Evolutionary conservation across 1,284 basidiomycete genomes (phyloP).

Genomic region (Psilocybe mexicana): DNA sequence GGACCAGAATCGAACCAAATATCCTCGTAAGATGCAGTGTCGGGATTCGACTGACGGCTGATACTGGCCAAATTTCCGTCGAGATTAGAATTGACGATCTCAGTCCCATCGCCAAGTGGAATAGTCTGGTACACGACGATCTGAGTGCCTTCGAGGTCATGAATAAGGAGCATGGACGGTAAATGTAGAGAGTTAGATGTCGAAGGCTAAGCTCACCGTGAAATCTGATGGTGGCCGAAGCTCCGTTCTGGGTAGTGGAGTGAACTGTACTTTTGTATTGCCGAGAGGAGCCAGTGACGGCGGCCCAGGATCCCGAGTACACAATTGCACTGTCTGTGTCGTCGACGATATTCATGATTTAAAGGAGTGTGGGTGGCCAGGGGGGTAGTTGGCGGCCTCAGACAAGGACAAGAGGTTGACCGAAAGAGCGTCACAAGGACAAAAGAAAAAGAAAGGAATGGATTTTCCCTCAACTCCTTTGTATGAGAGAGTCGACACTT

Average conservation of each 20-base stretch:
- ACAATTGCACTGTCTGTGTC: neutral
- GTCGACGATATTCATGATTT: neutral
- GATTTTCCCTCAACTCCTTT: neutral
- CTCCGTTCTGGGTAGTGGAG: constrained; percentile 2
- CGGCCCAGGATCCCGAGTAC: neutral
- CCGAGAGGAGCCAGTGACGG: neutral
- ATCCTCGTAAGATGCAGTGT: constrained; percentile 8
- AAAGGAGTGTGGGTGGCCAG: constrained; percentile 4
- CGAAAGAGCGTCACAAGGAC: too few species aligned
- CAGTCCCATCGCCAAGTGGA: constrained; percentile 2
- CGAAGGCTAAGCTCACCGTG: neutral
- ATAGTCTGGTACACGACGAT: constrained; percentile 12
- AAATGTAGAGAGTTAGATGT: neutral
- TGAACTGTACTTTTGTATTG: constrained; percentile 1
- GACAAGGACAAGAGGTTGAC: neutral
- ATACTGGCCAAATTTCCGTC: constrained; percentile 5
- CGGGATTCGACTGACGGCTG: neutral
- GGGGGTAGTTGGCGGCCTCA: neutral
- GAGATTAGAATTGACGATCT: constrained; percentile 5
- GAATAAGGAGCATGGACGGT: neutral
- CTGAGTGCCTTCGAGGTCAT: constrained; percentile 4
- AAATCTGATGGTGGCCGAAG: constrained; percentile 1
- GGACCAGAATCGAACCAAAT: constrained; percentile 12
- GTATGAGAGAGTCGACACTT: neutral
- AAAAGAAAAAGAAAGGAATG: too few species aligned